Evolutionary conservation across 257 asterid species (phyloP).

Genomic region (Nyctanthes arbortristis): DNA sequence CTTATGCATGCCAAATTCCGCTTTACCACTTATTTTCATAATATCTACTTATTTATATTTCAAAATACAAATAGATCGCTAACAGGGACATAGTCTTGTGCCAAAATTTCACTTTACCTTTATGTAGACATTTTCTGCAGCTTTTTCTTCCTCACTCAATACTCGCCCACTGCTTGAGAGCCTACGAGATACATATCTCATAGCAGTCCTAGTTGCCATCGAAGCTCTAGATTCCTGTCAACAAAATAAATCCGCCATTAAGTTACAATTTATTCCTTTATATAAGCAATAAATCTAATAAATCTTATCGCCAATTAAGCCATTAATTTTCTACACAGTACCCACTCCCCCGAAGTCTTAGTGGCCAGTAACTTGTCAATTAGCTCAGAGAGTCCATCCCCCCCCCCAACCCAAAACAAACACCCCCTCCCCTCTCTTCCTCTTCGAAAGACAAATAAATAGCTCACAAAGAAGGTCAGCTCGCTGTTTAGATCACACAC

Average conservation of each 20-base stretch:
- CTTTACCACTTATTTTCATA: too few relatives aligned
- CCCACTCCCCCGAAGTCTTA: too few relatives aligned
- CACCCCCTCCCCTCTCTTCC: too few relatives aligned
- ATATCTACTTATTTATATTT: too few relatives aligned
- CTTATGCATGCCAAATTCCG: too few relatives aligned
- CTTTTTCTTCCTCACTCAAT: constrained; percentile 92
- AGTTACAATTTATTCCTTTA: background rate
- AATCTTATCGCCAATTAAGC: too few relatives aligned
- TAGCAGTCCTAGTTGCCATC: constrained; percentile 79
- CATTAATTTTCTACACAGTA: too few relatives aligned
- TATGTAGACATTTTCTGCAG: constrained; percentile 94
- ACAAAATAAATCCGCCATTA: constrained; percentile 10
- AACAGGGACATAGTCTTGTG: too few relatives aligned
- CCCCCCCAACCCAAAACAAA: too few relatives aligned
- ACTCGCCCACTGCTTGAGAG: constrained; percentile 73
- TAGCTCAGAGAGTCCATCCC: constrained; percentile 10
- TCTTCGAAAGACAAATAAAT: background rate
- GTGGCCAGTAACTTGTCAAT: constrained; percentile 15
- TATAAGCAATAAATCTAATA: background rate
- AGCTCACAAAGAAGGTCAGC: background rate
- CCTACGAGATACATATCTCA: constrained; percentile 74
- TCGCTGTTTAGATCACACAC: background rate
- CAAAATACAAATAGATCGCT: too few relatives aligned
- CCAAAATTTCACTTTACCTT: constrained; percentile 48
- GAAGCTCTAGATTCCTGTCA: constrained; percentile 36